Conservation (phyloP, 371 early-diverging fungal genomes). For the Mortierella sp. region DNA sequence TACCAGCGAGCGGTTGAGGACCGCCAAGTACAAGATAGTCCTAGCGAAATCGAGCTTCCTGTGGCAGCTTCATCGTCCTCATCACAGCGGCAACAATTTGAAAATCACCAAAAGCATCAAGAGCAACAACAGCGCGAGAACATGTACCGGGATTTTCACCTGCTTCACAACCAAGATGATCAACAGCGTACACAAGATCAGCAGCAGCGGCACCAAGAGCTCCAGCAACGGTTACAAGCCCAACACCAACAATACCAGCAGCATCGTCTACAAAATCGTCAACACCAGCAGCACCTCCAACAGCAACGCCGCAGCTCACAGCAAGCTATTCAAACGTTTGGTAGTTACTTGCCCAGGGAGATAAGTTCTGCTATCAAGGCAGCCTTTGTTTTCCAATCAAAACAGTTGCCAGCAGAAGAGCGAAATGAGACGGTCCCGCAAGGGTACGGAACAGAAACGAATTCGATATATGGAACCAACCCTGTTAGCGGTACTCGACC, state of each 20-base stretch:
- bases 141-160: conserved; percentile 31
- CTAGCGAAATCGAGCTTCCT: not conserved
- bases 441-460: not conserved
- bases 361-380: conserved; percentile 17
- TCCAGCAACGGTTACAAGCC: not conserved
- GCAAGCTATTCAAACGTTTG: not conserved
- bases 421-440: not conserved
- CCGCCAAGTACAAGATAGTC: not conserved
- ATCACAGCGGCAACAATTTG: conserved; percentile 11
- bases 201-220: not conserved
- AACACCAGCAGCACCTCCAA: conserved; percentile 5
- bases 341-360: conserved; percentile 10
- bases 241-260: not conserved
- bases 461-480: not conserved
- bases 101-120: conserved; percentile 6
- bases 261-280: not conserved
- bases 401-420: not conserved
- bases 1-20: not conserved
- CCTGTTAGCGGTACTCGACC: not conserved
- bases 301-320: not conserved
- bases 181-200: not conserved
- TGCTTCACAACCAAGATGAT: conserved; percentile 21
- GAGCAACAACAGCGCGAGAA: conserved; percentile 26
- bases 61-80: not conserved
- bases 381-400: conserved; percentile 7